Base-by-base conservation (phyloP, 768 basidiomycete species). In the Boletus tomentosulus region DNA sequence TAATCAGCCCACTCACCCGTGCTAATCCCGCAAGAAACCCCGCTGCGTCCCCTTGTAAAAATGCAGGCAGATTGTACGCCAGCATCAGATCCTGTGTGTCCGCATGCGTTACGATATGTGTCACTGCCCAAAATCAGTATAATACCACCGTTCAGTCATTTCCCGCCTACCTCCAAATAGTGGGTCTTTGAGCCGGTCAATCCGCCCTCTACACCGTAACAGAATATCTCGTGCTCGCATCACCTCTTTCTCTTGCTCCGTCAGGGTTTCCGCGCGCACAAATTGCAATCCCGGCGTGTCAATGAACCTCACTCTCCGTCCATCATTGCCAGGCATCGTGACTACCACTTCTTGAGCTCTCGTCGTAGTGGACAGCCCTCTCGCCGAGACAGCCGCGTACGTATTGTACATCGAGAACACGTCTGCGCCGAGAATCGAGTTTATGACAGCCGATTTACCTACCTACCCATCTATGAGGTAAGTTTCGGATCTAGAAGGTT, bases 131-230 rank as follows among this genome's bases (percentile, higher is more conserved):
- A 48, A 46, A 46, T 62, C 48, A 65, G 59, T 54, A 52, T 35
- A 43, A 38, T 25, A 48, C 38, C 37, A 46, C n/a, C n/a, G n/a
- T 7, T 39, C 50, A 34, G n/a, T 11, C 38, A n/a, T 5, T 31
- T 28, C 45, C 41, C 48, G 72, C 88, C 52, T 66, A 89, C 90
- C 78, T 48, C 85, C 79, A 31, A 80, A 81, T 33, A 82, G 59
- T 46, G 90, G 85, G 64, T 94, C 90, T 67, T 93, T 94, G 53
- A 95, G 73, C 50, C 85, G 80, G 66, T 95, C 93, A 42, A 96
- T 84, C 58, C 87, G 78, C 12, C 93, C 94, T 58, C 85, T 79
- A 65, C 81, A 86, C 46, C 92, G 79, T 58, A 89, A 66, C n/a
- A 96, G 69, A 50, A 93, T 81, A 63, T 97, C 94, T 19, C 78